Percentiles rank a stretch among this genome's conserved stretches.
These are phyloP conservation scores for Pistacia integerrima DNA, from an alignment of 345 rosid genomes.

Conservation along the genomic window DNA sequence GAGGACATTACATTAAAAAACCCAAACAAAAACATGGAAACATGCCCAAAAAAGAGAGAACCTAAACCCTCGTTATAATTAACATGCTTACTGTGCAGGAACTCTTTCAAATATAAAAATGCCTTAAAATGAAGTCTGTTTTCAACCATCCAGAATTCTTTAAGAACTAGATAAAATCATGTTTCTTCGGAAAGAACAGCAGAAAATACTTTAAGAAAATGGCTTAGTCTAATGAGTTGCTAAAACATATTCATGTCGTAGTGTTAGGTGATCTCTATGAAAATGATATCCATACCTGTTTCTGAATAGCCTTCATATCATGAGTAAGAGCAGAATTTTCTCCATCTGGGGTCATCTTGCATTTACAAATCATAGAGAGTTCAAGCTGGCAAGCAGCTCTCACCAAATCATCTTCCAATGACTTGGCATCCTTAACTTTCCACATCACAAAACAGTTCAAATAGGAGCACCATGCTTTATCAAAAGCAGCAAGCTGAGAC, in stretches of 20 bases:
- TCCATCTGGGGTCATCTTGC: constrained; percentile 75
- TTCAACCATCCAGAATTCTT: not conserved
- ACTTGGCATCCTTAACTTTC: constrained; percentile 95
- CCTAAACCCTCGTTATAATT: not conserved
- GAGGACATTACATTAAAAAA: not conserved
- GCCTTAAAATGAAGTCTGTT: not conserved
- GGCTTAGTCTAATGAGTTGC: not conserved
- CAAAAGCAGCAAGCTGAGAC: constrained; percentile 77
- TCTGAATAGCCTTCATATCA: constrained; percentile 91
- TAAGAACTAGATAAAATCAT: too few relatives aligned
- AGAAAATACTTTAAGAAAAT: not conserved
- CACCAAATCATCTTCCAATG: constrained; percentile 84
- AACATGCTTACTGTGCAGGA: too few relatives aligned
- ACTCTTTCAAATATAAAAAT: too few relatives aligned
- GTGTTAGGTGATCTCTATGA: not conserved
- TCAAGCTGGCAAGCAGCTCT: constrained; percentile 99
- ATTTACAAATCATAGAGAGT: constrained; percentile 93
- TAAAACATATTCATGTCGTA: not conserved
- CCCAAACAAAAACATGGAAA: not conserved
- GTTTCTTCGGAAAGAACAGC: not conserved
- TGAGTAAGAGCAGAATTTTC: constrained; percentile 60
- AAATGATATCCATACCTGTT: constrained; percentile 54
- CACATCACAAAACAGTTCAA: constrained; percentile 89
- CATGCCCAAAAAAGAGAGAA: too few relatives aligned
- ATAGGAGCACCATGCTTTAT: constrained; percentile 84